phyloP scores from a whole-genome alignment of 352 stramenopile genomes.

The Pythium sp. region DNA sequence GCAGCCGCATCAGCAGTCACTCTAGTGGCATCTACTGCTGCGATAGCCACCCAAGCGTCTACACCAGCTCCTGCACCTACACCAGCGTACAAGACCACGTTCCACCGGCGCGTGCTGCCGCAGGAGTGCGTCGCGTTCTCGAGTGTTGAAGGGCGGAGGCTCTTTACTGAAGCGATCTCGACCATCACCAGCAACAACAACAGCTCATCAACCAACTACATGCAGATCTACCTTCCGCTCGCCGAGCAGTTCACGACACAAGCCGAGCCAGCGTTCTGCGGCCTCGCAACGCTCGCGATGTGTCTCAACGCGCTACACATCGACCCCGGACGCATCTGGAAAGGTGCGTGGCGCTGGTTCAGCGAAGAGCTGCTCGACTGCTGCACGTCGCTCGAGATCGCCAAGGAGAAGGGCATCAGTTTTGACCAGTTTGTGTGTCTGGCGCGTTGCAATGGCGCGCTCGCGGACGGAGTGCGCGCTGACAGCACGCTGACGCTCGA shows the following conservation, averaged over 20 bases:
- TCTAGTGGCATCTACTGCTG: not conserved
- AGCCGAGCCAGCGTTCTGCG: constrained; percentile 91
- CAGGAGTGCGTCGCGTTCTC: constrained; percentile 81
- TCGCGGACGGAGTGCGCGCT: constrained; percentile 45
- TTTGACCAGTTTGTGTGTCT: constrained; percentile 71
- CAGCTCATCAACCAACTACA: constrained; percentile 43
- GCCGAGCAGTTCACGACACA: constrained; percentile 90
- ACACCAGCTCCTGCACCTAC: not conserved
- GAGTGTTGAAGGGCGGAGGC: constrained; percentile 71
- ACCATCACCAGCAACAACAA: constrained; percentile 8
- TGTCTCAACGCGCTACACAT: constrained; percentile 77
- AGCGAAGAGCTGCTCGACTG: constrained; percentile 84
- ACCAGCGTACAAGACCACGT: constrained; percentile 45
- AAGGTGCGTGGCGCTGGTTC: constrained; percentile 80
- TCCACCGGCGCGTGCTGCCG: constrained; percentile 83
- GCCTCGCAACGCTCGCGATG: constrained; percentile 81
- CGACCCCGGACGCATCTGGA: constrained; percentile 75
- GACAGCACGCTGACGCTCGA: constrained; percentile 50
- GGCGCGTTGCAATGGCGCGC: constrained; percentile 54
- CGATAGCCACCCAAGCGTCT: not conserved
- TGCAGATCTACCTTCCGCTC: constrained; percentile 93
- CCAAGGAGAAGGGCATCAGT: constrained; percentile 74
- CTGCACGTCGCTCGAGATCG: constrained; percentile 67
- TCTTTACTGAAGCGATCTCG: constrained; percentile 78
- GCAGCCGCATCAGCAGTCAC: not conserved